phyloP scores from a whole-genome alignment of 2,329 filamentous ascomycete genomes.

The Juglanconis oblonga region DNA sequence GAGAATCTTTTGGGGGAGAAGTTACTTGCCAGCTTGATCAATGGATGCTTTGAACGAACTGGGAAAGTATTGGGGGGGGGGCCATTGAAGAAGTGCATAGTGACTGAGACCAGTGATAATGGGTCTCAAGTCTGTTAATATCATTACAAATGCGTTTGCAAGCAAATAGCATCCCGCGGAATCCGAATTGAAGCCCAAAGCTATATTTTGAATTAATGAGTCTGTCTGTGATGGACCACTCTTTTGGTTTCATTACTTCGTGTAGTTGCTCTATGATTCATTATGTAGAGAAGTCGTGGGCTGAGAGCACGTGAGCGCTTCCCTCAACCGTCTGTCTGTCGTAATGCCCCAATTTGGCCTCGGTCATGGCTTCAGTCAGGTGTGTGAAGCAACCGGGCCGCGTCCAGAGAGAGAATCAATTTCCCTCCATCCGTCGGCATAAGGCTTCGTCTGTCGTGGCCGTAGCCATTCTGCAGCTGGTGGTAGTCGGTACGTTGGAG shows the following conservation, averaged over 20 bases:
- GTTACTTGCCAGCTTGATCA: not conserved
- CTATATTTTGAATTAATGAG: not conserved
- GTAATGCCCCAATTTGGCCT: no score
- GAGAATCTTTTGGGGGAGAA: not conserved
- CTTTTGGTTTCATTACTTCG: not conserved
- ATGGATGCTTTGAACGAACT: not conserved
- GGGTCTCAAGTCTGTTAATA: not conserved
- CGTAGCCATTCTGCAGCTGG: no score
- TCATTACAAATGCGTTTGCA: not conserved
- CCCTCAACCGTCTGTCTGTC: not conserved
- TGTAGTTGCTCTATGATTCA: not conserved
- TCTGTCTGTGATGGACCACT: not conserved
- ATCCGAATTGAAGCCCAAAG: not conserved
- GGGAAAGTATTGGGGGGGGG: not conserved
- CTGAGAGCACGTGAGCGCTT: not conserved
- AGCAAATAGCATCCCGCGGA: not conserved
- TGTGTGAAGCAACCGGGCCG: no score
- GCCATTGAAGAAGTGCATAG: not conserved
- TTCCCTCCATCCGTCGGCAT: no score
- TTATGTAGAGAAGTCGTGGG: not conserved
- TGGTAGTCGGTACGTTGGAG: no score
- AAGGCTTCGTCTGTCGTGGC: no score
- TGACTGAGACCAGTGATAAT: not conserved
- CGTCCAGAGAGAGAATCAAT: no score
- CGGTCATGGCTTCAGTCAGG: no score